A percentile compares a stretch with the other conserved stretches of the same genome.
Evolutionary conservation across 306 rosid genomes (phyloP).

Genomic region (Vicia villosa): DNA sequence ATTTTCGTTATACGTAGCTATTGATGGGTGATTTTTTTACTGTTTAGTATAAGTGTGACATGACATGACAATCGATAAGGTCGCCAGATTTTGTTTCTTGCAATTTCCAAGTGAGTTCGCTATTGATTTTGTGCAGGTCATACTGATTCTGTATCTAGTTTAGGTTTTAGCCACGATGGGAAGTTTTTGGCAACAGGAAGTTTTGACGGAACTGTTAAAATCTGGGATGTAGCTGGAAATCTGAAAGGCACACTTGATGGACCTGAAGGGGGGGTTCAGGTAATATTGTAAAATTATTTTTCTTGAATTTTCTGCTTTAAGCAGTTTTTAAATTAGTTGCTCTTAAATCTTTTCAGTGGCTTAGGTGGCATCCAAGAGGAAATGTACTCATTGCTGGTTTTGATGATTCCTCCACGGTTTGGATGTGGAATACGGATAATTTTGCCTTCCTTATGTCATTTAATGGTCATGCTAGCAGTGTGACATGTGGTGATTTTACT

Average conservation of each 20-base stretch:
- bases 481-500: slow-evolving; percentile 93
- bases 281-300: slow-evolving; percentile 32
- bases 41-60: background rate
- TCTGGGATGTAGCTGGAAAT: slow-evolving; percentile 74
- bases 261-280: slow-evolving; percentile 74
- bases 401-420: slow-evolving; percentile 66
- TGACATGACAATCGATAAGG: slow-evolving; percentile 9
- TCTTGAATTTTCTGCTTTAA: slow-evolving; percentile 4
- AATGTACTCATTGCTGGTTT: slow-evolving; percentile 85
- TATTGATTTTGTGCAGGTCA: slow-evolving; percentile 62
- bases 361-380: slow-evolving; percentile 93
- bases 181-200: slow-evolving; percentile 80
- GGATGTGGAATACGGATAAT: slow-evolving; percentile 94
- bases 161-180: slow-evolving; percentile 85
- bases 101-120: background rate
- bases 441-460: slow-evolving; percentile 58
- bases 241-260: slow-evolving; percentile 67
- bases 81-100: slow-evolving; percentile 19
- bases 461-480: slow-evolving; percentile 78
- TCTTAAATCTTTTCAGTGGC: slow-evolving; percentile 68
- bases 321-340: slow-evolving; percentile 30
- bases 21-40: slow-evolving; percentile 8
- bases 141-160: slow-evolving; percentile 66
- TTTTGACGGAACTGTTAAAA: slow-evolving; percentile 70
- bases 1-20: slow-evolving; percentile 26